These are phyloP conservation scores for Cokeromyces recurvatus DNA, from an alignment of 371 early-diverging fungal species.

Conservation along the genomic window DNA sequence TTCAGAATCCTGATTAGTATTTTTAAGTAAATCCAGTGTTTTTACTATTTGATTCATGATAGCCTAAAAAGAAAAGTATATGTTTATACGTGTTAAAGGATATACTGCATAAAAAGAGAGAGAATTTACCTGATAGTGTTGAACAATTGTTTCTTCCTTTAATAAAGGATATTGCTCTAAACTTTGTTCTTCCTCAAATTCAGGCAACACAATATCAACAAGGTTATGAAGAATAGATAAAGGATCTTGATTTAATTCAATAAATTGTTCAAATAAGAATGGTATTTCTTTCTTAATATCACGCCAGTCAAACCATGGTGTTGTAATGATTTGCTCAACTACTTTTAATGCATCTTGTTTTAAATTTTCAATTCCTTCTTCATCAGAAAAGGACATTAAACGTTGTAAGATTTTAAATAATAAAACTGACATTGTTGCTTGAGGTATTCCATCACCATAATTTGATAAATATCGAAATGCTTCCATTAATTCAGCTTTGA, in stretches of 20 bases:
- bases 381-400: constrained; percentile 18
- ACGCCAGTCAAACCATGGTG: constrained; percentile 40
- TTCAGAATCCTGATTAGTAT: constrained; percentile 31
- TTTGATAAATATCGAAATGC: constrained; percentile 35
- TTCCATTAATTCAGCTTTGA: constrained; percentile 12
- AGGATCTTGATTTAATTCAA: constrained; percentile 38
- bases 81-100: no score
- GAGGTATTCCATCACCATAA: constrained; percentile 28
- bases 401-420: constrained; percentile 26
- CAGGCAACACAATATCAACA: constrained; percentile 38
- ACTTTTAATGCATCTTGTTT: constrained; percentile 16
- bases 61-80: constrained; percentile 25
- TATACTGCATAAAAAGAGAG: not conserved
- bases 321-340: constrained; percentile 19
- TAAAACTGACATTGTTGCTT: constrained; percentile 26
- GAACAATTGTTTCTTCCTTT: constrained; percentile 36
- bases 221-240: constrained; percentile 41
- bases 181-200: constrained; percentile 33
- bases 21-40: constrained; percentile 30
- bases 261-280: constrained; percentile 38
- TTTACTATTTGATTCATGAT: constrained; percentile 49
- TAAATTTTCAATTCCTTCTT: constrained; percentile 1
- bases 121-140: constrained; percentile 42
- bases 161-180: constrained; percentile 47
- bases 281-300: constrained; percentile 37